Percentiles rank a stretch among this genome's conserved stretches.
Conservation (phyloP, 331 rosid genomes). For the Pyracantha coccinea region DNA sequence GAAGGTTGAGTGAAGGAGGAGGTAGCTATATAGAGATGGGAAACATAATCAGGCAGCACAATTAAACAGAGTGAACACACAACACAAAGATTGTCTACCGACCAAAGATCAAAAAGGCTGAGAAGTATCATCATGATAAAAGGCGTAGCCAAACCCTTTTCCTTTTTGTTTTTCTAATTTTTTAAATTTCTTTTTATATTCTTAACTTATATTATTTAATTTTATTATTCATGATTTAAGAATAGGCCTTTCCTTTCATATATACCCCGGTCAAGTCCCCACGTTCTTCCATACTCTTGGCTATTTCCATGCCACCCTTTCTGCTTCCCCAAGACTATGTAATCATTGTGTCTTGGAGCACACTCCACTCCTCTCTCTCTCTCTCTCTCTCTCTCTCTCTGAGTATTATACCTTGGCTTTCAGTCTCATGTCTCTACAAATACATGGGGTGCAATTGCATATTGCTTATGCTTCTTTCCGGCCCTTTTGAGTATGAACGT, state of each 20-base stretch:
- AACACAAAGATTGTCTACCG: constrained; percentile 76
- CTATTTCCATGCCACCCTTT: constrained; percentile 83
- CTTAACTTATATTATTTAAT: neutral
- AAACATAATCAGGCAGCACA: constrained; percentile 28
- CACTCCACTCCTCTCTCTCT: constrained; percentile 41
- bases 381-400: constrained; percentile 11
- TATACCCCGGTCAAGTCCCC: constrained; percentile 67
- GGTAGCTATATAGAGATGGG: constrained; percentile 12
- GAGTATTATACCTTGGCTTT: constrained; percentile 25
- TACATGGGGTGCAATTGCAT: neutral
- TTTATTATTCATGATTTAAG: neutral
- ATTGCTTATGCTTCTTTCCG: neutral
- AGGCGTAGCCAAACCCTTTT: constrained; percentile 32
- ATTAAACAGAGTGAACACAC: constrained; percentile 39
- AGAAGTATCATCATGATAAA: constrained; percentile 53
- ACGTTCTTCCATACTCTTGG: constrained; percentile 74
- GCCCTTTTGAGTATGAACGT: neutral
- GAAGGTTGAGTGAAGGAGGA: neutral
- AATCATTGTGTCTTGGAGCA: constrained; percentile 98
- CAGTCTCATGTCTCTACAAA: constrained; percentile 12
- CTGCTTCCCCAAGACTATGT: constrained; percentile 87
- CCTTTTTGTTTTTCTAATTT: neutral
- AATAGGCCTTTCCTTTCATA: constrained; percentile 17
- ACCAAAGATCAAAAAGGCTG: constrained; percentile 72
- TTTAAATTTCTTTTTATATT: neutral